These are phyloP conservation scores for Neofusicoccum laricinum DNA, from an alignment of 2,329 filamentous ascomycete species.

Conservation along the genomic window DNA sequence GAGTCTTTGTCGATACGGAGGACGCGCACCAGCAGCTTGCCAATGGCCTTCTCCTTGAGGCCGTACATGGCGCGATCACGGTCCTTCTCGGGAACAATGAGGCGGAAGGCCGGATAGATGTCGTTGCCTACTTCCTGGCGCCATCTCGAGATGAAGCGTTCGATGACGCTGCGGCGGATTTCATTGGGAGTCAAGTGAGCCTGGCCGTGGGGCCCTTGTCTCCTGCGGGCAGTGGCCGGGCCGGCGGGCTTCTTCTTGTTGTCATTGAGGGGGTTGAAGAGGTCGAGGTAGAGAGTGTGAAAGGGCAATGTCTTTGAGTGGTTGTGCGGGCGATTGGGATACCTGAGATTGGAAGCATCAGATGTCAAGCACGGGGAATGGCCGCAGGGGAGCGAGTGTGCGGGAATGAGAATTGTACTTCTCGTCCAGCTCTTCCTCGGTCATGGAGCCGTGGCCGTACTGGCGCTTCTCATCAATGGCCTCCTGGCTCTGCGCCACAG, in stretches of 20 bases:
- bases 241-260: constrained; percentile 70
- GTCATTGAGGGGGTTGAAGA: constrained; percentile 80
- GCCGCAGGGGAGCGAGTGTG: background rate
- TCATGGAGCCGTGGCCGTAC: constrained; percentile 45
- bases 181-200: constrained; percentile 69
- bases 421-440: constrained; percentile 48
- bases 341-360: constrained; percentile 47
- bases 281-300: constrained; percentile 68
- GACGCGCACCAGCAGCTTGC: constrained; percentile 84
- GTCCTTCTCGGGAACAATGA: constrained; percentile 92
- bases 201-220: constrained; percentile 58
- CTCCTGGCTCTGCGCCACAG: constrained; percentile 39
- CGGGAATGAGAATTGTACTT: constrained; percentile 36
- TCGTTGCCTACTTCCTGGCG: constrained; percentile 84
- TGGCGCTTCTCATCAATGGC: constrained; percentile 46
- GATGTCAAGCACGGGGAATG: no score
- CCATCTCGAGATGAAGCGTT: constrained; percentile 84
- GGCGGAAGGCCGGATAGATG: constrained; percentile 86
- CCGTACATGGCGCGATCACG: constrained; percentile 90
- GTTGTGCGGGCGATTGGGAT: constrained; percentile 79
- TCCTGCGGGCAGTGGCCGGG: constrained; percentile 52
- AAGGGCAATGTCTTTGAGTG: constrained; percentile 77
- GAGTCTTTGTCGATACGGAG: constrained; percentile 90
- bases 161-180: constrained; percentile 74
- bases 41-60: constrained; percentile 87